These are phyloP conservation scores for Corrigiola litoralis DNA, from an alignment of 179 eudicot species.

Conservation along the genomic window DNA sequence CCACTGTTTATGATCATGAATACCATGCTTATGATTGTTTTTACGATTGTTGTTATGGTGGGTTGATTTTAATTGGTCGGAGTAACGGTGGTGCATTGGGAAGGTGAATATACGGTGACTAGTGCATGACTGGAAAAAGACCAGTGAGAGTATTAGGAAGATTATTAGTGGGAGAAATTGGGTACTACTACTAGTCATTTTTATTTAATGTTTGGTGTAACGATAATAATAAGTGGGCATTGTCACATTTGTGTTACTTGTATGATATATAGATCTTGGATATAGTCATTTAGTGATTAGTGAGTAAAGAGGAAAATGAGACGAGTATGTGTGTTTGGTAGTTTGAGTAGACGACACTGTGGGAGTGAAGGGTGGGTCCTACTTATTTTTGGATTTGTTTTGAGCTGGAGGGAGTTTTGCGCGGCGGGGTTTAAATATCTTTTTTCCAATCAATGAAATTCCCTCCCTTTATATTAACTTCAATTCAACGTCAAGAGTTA, in stretches of 20 bases:
- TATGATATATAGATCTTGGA: no score
- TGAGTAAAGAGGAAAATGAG: not conserved
- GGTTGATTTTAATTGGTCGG: slow-evolving; percentile 44
- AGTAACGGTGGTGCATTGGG: slow-evolving; percentile 76
- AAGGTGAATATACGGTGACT: slow-evolving; percentile 42
- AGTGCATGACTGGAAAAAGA: slow-evolving; percentile 11
- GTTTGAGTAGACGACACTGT: not conserved
- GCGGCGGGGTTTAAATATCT: slow-evolving; percentile 3
- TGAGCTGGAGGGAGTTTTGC: slow-evolving; percentile 10
- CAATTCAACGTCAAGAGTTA: no score
- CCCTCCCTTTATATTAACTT: no score
- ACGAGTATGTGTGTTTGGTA: not conserved
- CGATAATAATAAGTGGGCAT: no score
- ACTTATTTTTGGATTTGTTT: slow-evolving; percentile 3
- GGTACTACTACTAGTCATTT: not conserved
- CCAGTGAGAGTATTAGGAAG: not conserved
- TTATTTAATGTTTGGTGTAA: not conserved
- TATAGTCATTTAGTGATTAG: not conserved
- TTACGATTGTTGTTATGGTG: not conserved
- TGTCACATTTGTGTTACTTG: not conserved
- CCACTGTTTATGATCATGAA: slow-evolving; percentile 31
- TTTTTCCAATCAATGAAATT: no score
- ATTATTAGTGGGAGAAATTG: not conserved
- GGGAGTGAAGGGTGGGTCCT: slow-evolving; percentile 14
- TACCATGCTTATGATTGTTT: not conserved